Evolutionary conservation across 257 asterid genomes (phyloP).

Genomic region (Buddleja alternifolia): DNA sequence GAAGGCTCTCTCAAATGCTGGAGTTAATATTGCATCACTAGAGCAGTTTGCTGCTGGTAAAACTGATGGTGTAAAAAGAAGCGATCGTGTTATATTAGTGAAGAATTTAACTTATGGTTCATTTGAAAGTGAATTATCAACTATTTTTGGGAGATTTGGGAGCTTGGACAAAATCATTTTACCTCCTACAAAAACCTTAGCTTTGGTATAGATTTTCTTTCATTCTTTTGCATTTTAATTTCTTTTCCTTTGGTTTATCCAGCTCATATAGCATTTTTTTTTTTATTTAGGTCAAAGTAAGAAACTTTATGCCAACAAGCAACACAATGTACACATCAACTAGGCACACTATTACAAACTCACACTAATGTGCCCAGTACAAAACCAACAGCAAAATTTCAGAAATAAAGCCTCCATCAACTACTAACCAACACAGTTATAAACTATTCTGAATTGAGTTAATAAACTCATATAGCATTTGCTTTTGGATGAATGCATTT

Average conservation of each 20-base stretch:
- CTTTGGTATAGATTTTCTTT: conserved; percentile 64
- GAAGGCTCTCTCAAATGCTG: conserved; percentile 79
- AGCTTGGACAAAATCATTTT: conserved; percentile 82
- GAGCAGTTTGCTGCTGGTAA: conserved; percentile 85
- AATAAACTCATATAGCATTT: too few relatives aligned
- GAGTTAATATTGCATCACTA: conserved; percentile 74
- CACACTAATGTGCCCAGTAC: too few relatives aligned
- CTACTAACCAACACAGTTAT: too few relatives aligned
- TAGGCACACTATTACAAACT: too few relatives aligned
- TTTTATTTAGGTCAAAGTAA: too few relatives aligned
- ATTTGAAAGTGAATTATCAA: conserved; percentile 77
- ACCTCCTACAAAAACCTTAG: conserved; percentile 89
- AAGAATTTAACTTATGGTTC: conserved; percentile 92
- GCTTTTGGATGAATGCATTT: background rate
- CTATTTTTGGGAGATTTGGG: conserved; percentile 86
- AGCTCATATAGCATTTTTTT: background rate
- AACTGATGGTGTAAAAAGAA: conserved; percentile 78
- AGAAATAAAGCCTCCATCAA: too few relatives aligned
- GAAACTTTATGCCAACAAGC: too few relatives aligned
- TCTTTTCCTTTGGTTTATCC: conserved; percentile 16
- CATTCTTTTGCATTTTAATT: background rate
- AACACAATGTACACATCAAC: too few relatives aligned
- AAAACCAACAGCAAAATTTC: too few relatives aligned
- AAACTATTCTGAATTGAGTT: too few relatives aligned
- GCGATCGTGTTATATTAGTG: conserved; percentile 86